A percentile compares a stretch with the other conserved stretches of the same genome.
These are phyloP conservation scores for Cyclotella distinguenda DNA, from an alignment of 108 stramenopile species.

Conservation along the genomic window DNA sequence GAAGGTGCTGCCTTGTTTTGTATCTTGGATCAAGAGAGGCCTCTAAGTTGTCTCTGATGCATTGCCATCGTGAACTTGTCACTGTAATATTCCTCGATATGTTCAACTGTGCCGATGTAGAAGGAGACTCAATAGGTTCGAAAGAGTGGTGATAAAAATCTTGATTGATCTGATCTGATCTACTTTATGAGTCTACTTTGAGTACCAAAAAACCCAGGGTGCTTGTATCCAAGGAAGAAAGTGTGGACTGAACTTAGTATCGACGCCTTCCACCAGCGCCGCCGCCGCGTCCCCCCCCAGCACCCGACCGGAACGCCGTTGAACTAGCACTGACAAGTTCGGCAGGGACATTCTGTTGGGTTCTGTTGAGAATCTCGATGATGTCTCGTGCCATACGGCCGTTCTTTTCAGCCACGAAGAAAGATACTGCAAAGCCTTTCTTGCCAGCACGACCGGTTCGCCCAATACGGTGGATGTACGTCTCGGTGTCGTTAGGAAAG, in stretches of 20 bases:
- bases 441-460: constrained; percentile 99
- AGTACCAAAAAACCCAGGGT: too few species aligned
- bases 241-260: constrained; percentile 8
- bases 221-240: too few species aligned
- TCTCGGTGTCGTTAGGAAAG: constrained; percentile 86
- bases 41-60: too few species aligned
- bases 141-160: too few species aligned
- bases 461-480: constrained; percentile 60
- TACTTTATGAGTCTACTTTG: too few species aligned
- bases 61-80: too few species aligned
- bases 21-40: too few species aligned
- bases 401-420: constrained; percentile 94
- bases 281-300: constrained; percentile 61
- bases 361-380: constrained; percentile 78
- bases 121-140: too few species aligned
- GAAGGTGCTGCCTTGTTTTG: too few species aligned
- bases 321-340: constrained; percentile 52
- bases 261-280: constrained; percentile 48
- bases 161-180: too few species aligned
- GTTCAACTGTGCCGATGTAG: too few species aligned
- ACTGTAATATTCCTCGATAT: too few species aligned
- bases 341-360: constrained; percentile 67
- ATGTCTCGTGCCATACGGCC: constrained; percentile 82
- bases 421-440: constrained; percentile 91
- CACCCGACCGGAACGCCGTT: constrained; percentile 48